Evolutionary conservation across 106 monocot species (phyloP).

Genomic region (Dioscorea alata): DNA sequence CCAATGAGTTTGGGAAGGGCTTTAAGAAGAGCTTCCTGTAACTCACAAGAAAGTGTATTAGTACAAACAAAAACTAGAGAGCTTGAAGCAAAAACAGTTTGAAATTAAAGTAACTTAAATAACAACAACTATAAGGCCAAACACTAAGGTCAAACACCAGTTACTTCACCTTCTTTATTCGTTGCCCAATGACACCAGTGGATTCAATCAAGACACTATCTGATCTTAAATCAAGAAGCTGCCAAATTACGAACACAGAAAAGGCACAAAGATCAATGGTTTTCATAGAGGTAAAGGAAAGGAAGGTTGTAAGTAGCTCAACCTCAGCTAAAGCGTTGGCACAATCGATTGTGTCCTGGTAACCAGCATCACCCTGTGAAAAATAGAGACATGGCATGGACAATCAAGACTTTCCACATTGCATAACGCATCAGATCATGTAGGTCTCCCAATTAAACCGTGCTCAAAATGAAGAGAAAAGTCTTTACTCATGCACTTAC

Average conservation of each 20-base stretch:
- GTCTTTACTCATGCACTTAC: conserved; percentile 36
- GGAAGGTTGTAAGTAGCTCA: background rate
- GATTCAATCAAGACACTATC: conserved; percentile 77
- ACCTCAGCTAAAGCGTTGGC: conserved; percentile 87
- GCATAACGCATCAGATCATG: too few relatives aligned
- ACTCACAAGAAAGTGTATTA: background rate
- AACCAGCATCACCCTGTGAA: conserved; percentile 83
- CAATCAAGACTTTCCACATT: too few relatives aligned
- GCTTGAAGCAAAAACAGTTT: too few relatives aligned
- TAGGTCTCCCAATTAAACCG: too few relatives aligned
- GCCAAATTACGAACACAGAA: conserved; percentile 11
- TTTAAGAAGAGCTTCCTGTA: conserved; percentile 83
- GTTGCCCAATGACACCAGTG: conserved; percentile 98
- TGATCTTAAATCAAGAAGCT: conserved; percentile 71
- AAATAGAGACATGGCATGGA: background rate
- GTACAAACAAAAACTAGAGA: too few relatives aligned
- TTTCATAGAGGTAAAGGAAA: background rate
- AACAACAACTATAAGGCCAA: too few relatives aligned
- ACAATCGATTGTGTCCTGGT: conserved; percentile 83
- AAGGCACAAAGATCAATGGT: conserved; percentile 1
- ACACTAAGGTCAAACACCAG: too few relatives aligned
- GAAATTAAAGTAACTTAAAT: too few relatives aligned
- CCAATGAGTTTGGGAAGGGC: conserved; percentile 77
- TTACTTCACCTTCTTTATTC: conserved; percentile 80
- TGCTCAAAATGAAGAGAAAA: background rate